Evolutionary conservation across 768 basidiomycete genomes (phyloP).

Genomic region (Amanita polypyramis): DNA sequence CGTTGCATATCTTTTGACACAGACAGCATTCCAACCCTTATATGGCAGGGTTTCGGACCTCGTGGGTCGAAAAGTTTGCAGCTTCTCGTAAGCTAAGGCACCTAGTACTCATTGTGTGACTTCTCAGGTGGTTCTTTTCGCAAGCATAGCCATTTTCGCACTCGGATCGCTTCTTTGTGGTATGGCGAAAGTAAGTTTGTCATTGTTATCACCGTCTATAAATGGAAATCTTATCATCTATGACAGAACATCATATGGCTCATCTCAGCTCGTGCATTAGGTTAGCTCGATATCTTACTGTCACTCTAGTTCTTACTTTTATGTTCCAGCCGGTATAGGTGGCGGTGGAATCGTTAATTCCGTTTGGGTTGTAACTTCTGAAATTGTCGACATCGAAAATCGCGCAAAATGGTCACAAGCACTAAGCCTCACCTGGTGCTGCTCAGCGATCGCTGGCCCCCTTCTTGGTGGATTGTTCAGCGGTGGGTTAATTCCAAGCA

Average conservation of each 20-base stretch:
- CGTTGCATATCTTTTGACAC: conserved; percentile 76
- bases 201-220: conserved; percentile 11
- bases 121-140: conserved; percentile 52
- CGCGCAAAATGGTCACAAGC: conserved; percentile 83
- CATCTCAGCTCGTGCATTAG: conserved; percentile 49
- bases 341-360: conserved; percentile 80
- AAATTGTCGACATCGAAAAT: conserved; percentile 61
- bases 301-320: conserved; percentile 14
- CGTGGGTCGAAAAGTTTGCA: conserved; percentile 62
- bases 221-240: conserved; percentile 9
- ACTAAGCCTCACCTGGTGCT: conserved; percentile 77
- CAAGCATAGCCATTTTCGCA: conserved; percentile 66
- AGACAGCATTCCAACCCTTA: conserved; percentile 77
- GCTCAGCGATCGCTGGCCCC: conserved; percentile 77
- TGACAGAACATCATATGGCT: conserved; percentile 48
- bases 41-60: conserved; percentile 77
- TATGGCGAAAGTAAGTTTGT: conserved; percentile 46
- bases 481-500: conserved; percentile 29
- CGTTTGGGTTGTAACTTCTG: conserved; percentile 81
- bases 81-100: conserved; percentile 6
- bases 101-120: background rate
- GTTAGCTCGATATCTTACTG: conserved; percentile 14
- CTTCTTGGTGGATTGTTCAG: conserved; percentile 79
- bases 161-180: conserved; percentile 77
- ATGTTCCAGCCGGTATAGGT: conserved; percentile 56